Percentiles rank a stretch among this genome's conserved stretches.
These are phyloP conservation scores for Phytophthora europaea DNA, from an alignment of 352 stramenopile species.

Conservation along the genomic window DNA sequence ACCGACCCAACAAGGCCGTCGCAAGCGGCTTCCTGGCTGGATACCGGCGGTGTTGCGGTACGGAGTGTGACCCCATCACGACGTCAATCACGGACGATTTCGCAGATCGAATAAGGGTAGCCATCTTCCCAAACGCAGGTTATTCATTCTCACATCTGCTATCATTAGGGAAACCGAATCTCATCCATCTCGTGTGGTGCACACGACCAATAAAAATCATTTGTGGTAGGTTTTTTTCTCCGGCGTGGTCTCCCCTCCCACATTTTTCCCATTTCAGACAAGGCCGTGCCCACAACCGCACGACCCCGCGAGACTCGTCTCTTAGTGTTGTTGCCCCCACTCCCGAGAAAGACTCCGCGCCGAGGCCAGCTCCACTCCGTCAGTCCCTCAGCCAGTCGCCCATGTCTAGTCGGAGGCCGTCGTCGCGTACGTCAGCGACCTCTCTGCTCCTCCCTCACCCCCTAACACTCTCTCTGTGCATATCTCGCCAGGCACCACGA, in stretches of 20 bases:
- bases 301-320: constrained; percentile 16
- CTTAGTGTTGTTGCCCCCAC: background rate
- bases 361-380: background rate
- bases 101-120: constrained; percentile 9
- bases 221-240: constrained; percentile 8
- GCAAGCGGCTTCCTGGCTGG: background rate
- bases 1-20: background rate
- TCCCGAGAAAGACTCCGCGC: background rate
- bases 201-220: background rate
- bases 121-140: constrained; percentile 5
- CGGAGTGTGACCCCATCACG: constrained; percentile 19
- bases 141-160: constrained; percentile 7
- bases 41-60: constrained; percentile 25
- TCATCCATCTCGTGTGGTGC: background rate
- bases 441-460: background rate
- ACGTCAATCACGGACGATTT: constrained; percentile 8
- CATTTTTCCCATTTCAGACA: constrained; percentile 26
- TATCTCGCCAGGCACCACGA: constrained; percentile 22
- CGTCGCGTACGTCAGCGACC: constrained; percentile 35
- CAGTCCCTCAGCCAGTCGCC: background rate
- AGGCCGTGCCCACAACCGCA: constrained; percentile 27
- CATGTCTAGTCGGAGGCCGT: constrained; percentile 40
- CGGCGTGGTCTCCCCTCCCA: constrained; percentile 14
- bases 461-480: background rate
- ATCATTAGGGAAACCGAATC: too few relatives aligned